Evolutionary conservation across 805 yeast species (phyloP), one percentile per base, ranked within the genome.

Genomic region (Barnettozyma botsteinii): DNA sequence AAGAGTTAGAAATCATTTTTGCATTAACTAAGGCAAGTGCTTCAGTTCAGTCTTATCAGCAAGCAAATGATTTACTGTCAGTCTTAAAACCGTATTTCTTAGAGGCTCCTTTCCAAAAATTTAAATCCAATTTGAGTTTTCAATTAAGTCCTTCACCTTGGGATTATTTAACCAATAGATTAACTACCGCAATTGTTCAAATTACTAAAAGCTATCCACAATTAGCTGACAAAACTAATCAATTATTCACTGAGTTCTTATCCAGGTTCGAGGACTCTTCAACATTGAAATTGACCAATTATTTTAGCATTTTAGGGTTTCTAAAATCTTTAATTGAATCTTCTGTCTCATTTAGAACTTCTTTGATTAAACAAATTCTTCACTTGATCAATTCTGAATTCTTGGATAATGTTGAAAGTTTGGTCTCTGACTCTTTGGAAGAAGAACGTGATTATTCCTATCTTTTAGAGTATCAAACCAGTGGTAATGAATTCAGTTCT

Each of bases 1-100:
- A 70, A 42, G 83, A 79, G 45, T 66, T 71, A 53, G 84, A 79
- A 49, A 68, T 74, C 11, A 56, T 79, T 37, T 40, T 71, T 30
- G 75, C 83, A 0, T 57, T 78, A n/a, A 66, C 53, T 2, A 41
- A 41, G 11, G 47, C 79, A 45, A 51, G 68, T 10, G 53, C 69
- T 4, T 41, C 42, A 5, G 60, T 64, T 9, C 43, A 58, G 35
- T 60, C 59, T 26, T 49, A 52, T 19, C 53, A 56, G 1, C 72
- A 70, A 34, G 77, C 75, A 1, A 33, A 40, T 12, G 53, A 58
- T 5, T 41, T 67, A 21, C 52, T 78, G 15, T 55, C 64, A 9
- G 69, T 72, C 33, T 57, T 79, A 37, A 46, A 67, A 4, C 56
- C 65, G 2, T 77, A 77, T 48, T 69, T 78, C 31, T 51, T 70